Evolutionary conservation across 257 asterid genomes (phyloP).

Genomic region (Rauvolfia tetraphylla): DNA sequence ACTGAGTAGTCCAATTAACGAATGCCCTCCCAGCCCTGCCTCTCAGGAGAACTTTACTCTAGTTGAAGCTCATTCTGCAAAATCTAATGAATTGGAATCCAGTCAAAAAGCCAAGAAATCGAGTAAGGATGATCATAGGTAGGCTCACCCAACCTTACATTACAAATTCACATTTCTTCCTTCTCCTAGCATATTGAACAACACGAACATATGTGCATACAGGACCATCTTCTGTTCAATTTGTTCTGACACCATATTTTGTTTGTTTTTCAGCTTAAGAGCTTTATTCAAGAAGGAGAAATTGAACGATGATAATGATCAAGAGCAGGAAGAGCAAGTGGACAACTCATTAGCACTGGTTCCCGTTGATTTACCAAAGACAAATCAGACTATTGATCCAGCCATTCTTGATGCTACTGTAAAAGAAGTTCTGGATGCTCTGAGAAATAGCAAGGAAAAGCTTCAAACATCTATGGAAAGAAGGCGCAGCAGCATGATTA

Average conservation of each 20-base stretch:
- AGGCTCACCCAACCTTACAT: background rate
- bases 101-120: background rate
- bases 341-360: slow-evolving; percentile 56
- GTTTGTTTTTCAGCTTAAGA: slow-evolving; percentile 20
- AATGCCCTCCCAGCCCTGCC: background rate
- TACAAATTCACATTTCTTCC: background rate
- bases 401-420: slow-evolving; percentile 65
- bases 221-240: no score
- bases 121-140: slow-evolving; percentile 18
- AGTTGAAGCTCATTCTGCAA: slow-evolving; percentile 5
- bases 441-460: slow-evolving; percentile 57
- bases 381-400: slow-evolving; percentile 37
- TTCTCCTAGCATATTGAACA: no score
- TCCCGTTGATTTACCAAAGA: slow-evolving; percentile 25
- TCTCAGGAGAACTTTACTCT: background rate
- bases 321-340: slow-evolving; percentile 26
- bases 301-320: slow-evolving; percentile 14
- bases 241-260: background rate
- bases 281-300: slow-evolving; percentile 19
- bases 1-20: background rate
- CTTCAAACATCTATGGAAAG: slow-evolving; percentile 61
- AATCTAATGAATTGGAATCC: slow-evolving; percentile 3
- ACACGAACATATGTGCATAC: no score
- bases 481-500: slow-evolving; percentile 35
- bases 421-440: slow-evolving; percentile 49